phyloP scores from a whole-genome alignment of 441 rosid genomes.

The Erodium texanum region DNA sequence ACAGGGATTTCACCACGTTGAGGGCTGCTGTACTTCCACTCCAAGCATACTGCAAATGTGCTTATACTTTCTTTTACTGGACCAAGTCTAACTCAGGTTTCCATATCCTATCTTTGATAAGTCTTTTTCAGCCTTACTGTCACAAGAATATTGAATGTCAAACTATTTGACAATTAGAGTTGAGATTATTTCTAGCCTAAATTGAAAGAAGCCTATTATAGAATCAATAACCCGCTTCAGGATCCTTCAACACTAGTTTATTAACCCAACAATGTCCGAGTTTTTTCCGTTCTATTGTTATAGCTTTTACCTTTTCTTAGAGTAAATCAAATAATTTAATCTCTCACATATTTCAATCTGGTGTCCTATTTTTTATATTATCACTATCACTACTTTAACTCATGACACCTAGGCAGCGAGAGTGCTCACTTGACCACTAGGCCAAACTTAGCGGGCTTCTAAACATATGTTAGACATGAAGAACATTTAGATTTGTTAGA shows the following conservation, averaged over 20 bases:
- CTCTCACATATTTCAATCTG: too few relatives aligned
- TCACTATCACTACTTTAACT: too few relatives aligned
- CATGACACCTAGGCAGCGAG: too few relatives aligned
- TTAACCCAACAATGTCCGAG: too few relatives aligned
- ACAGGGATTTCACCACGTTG: conserved; percentile 39
- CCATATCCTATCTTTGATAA: not conserved
- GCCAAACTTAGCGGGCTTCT: too few relatives aligned
- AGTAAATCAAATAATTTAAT: too few relatives aligned
- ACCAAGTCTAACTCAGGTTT: not conserved
- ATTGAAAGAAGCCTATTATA: not conserved
- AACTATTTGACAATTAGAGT: not conserved
- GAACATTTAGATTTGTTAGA: too few relatives aligned
- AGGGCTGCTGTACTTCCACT: conserved; percentile 55
- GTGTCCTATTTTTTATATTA: too few relatives aligned
- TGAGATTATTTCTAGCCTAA: not conserved
- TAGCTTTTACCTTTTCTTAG: too few relatives aligned
- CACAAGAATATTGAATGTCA: not conserved
- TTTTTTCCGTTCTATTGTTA: too few relatives aligned
- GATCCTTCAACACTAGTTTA: not conserved
- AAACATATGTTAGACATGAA: too few relatives aligned
- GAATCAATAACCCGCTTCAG: not conserved
- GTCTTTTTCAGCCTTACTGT: not conserved
- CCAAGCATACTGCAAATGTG: conserved; percentile 91
- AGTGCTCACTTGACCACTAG: too few relatives aligned
- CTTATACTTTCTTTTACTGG: conserved; percentile 12